Evolutionary conservation across 208 protist genomes (phyloP).

Genomic region (Phytomonas francai): DNA sequence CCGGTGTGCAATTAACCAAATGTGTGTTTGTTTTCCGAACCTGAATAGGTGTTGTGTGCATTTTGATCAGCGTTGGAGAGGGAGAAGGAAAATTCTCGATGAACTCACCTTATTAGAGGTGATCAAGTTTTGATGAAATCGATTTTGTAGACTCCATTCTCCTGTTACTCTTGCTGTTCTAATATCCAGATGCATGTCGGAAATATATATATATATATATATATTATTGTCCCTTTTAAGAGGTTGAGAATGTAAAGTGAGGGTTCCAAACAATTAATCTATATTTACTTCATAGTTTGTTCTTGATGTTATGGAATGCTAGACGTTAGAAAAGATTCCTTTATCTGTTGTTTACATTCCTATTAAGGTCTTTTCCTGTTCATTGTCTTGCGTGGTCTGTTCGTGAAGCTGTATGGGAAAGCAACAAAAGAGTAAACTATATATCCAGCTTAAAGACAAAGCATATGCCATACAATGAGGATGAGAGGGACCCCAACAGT

Average conservation of each 20-base stretch:
- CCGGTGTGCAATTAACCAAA: neutral
- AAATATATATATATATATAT: too few relatives aligned
- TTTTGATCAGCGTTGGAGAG: neutral
- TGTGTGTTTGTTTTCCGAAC: neutral
- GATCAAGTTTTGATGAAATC: neutral
- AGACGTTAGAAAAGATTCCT: neutral
- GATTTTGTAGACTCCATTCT: neutral
- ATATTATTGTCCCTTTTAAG: neutral
- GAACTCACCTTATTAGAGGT: neutral
- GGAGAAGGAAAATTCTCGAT: neutral
- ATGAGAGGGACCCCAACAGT: slow-evolving; percentile 3
- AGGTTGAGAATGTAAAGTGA: neutral
- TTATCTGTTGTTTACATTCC: neutral
- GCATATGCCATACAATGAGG: neutral
- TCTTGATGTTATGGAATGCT: neutral
- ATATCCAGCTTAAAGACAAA: neutral
- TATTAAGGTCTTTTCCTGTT: slow-evolving; percentile 1
- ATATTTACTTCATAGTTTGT: neutral
- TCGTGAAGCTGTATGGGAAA: neutral
- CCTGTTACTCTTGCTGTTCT: neutral
- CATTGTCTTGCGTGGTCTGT: neutral
- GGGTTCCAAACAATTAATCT: neutral
- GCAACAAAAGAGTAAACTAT: neutral
- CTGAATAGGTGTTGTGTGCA: neutral
- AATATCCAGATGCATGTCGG: neutral